Evolutionary conservation across 768 basidiomycete species (phyloP).

Genomic region (Boletus rubroflammeus): DNA sequence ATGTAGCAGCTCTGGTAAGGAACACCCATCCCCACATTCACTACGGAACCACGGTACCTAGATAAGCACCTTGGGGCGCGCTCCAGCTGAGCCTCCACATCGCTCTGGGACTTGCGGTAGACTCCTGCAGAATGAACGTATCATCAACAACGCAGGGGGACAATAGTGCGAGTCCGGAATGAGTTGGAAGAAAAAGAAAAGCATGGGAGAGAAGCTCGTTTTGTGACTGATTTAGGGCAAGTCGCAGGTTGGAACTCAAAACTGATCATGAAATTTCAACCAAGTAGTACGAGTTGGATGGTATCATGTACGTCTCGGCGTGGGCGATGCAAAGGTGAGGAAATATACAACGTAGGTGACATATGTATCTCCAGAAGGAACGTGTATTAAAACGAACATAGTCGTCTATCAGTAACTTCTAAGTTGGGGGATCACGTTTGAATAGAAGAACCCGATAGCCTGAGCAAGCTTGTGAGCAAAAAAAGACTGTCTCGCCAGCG

Average conservation of each 20-base stretch:
- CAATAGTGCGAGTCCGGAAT: slow-evolving; percentile 38
- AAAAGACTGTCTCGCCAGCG: slow-evolving; percentile 1
- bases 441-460: neutral
- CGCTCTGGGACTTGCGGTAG: slow-evolving; percentile 35
- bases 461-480: slow-evolving; percentile 1
- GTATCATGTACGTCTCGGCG: neutral
- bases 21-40: slow-evolving; percentile 23
- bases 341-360: neutral
- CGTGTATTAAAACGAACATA: slow-evolving; percentile 22
- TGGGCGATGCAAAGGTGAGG: neutral
- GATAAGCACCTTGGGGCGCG: slow-evolving; percentile 14
- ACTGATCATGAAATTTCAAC: neutral
- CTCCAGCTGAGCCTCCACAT: slow-evolving; percentile 29
- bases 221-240: slow-evolving; percentile 19
- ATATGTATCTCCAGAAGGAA: slow-evolving; percentile 17
- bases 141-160: slow-evolving; percentile 28
- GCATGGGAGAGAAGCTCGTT: rapidly evolving
- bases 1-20: slow-evolving; percentile 35
- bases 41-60: neutral
- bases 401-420: slow-evolving; percentile 3
- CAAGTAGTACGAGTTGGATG: neutral
- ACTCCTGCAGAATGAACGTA: slow-evolving; percentile 27
- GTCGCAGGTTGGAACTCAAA: neutral
- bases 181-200: slow-evolving; percentile 14
- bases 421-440: neutral